phyloP scores from a whole-genome alignment of 2,329 filamentous ascomycete species.

The Neoscytalidium dimidiatum region DNA sequence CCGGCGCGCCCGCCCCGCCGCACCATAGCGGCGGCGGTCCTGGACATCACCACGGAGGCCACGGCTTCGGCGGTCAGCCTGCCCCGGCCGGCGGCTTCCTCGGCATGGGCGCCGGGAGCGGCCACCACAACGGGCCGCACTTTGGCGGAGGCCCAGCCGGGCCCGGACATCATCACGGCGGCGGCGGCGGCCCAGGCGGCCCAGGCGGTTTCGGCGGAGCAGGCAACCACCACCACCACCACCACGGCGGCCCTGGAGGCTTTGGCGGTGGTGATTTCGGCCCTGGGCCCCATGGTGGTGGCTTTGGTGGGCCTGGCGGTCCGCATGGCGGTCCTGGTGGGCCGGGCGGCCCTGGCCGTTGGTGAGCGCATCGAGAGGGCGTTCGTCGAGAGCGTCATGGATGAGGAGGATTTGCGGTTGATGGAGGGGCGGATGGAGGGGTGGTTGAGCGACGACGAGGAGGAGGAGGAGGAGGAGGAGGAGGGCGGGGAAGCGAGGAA shows the following conservation, averaged over 20 bases:
- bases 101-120: not conserved
- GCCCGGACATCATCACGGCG: too few relatives aligned
- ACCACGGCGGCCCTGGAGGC: not conserved
- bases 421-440: not conserved
- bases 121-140: not conserved
- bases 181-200: not conserved
- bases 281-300: not conserved
- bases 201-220: not conserved
- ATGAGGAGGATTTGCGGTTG: not conserved
- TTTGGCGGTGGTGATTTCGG: not conserved
- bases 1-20: not conserved
- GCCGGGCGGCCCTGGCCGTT: constrained; percentile 6
- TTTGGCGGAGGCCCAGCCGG: not conserved
- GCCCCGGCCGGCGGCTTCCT: not conserved
- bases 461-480: not conserved
- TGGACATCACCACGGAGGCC: constrained; percentile 2
- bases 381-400: not conserved
- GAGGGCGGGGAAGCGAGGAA: too few relatives aligned
- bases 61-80: constrained; percentile 1
- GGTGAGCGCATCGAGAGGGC: not conserved
- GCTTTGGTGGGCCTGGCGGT: not conserved
- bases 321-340: constrained; percentile 9
- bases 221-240: not conserved
- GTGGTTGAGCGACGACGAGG: not conserved
- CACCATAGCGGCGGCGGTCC: not conserved